Percentiles rank a stretch among this genome's conserved stretches.
phyloP scores from a whole-genome alignment of 257 asterid species.

The Salvia miltiorrhiza region DNA sequence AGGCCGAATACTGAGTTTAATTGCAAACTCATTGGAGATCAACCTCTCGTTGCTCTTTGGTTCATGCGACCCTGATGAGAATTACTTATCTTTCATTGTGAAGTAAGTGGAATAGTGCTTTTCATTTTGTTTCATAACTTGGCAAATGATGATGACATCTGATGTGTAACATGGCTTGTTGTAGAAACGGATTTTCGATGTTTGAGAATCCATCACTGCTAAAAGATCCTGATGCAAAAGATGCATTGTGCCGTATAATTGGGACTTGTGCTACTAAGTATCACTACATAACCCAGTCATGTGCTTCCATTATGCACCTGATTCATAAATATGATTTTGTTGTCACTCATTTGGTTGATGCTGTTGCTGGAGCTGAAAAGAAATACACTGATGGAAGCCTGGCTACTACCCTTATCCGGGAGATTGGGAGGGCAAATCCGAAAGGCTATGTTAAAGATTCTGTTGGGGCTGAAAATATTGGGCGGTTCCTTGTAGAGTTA shows the following conservation, averaged over 20 bases:
- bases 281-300: conserved; percentile 71
- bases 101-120: conserved; percentile 50
- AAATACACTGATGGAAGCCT: conserved; percentile 77
- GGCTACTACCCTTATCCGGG: conserved; percentile 77
- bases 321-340: conserved; percentile 86
- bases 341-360: conserved; percentile 77
- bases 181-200: conserved; percentile 72
- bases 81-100: conserved; percentile 78
- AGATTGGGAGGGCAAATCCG: conserved; percentile 81
- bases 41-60: conserved; percentile 86
- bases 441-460: conserved; percentile 87
- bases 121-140: not conserved
- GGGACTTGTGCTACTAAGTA: conserved; percentile 91
- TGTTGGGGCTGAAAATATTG: conserved; percentile 90
- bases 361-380: conserved; percentile 81
- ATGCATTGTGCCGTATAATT: conserved; percentile 78
- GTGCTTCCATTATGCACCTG: conserved; percentile 88
- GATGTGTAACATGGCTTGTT: conserved; percentile 24
- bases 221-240: conserved; percentile 73
- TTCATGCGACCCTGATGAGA: conserved; percentile 84
- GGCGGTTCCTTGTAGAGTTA: conserved; percentile 87
- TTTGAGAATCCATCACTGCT: conserved; percentile 69
- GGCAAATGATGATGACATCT: conserved; percentile 18
- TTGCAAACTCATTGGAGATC: conserved; percentile 87
- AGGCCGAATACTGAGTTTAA: conserved; percentile 64